Evolutionary conservation across 1,284 basidiomycete species (phyloP), one percentile per base, ranked within the genome.

Genomic region (Anthracocystis panici-leucophaei): DNA sequence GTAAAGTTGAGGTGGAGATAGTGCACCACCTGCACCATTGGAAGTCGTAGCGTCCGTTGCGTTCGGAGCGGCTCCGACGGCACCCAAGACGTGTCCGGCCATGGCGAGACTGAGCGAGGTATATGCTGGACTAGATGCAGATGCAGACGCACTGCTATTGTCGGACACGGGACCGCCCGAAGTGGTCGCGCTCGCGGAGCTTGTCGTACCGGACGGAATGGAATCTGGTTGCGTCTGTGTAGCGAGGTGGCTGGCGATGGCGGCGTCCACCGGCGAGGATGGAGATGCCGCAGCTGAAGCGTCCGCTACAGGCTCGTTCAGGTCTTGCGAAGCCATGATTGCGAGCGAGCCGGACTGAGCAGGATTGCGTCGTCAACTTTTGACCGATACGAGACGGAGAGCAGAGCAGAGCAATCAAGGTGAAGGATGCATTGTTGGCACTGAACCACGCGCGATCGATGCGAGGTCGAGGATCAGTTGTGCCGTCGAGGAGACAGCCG

Each of bases 51-150:
- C 35, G 35, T n/a, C 11, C 2, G 29, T 12, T 18, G 14, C 45
- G 12, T 61, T 41, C 6, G 65, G 31, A 29, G 49, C 33, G 2
- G 41, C n/a, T 12, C 48, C 58, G 5, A 33, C 41, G 29, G 65
- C 64, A 18, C 45, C 57, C 54, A 66, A 42, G 12, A 59, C 61
- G 18, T 68, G 70, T 16, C 65, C 61, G 5, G 70, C 65, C 60
- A 68, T 67, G 16, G 70, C 70, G 5, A 73, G 50, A 27, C 59
- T 73, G 44, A 73, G 57, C 12, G 57, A 33, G 10, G 61, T 25
- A 48, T 53, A 57, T n/a, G 61, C 53, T 25, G 51, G 56, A 38
- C 57, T 65, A 6, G 55, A 25, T 16, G 57, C 38, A 16, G 53
- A 57, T 40, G 53, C 27, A 27, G 27, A 27, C 27, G 27, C 27